Conservation (phyloP, 257 asterid genomes). For the Nicotiana attenuata region DNA sequence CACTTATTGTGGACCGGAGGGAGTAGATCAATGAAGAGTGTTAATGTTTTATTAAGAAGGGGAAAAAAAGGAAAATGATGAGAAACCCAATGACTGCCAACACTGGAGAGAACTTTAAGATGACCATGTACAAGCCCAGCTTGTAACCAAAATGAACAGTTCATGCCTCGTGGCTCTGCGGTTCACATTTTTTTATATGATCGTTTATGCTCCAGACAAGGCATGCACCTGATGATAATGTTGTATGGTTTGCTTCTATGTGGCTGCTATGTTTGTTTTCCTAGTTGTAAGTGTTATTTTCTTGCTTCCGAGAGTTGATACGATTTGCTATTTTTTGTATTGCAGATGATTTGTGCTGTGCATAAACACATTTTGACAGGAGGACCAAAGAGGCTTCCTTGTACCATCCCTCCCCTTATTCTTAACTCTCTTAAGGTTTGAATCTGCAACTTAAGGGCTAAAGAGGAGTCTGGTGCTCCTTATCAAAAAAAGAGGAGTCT, state of each 20-base stretch:
- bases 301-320: background rate
- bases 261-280: background rate
- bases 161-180: background rate
- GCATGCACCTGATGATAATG: conserved; percentile 1
- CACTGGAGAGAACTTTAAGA: background rate
- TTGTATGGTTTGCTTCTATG: background rate
- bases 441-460: background rate
- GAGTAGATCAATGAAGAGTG: background rate
- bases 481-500: background rate
- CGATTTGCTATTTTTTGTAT: conserved; percentile 15
- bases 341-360: conserved; percentile 74
- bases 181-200: background rate
- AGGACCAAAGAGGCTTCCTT: conserved; percentile 87
- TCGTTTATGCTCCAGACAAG: background rate
- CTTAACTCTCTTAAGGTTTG: conserved; percentile 80
- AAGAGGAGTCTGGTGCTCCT: background rate
- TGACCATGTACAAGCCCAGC: background rate
- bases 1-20: too few relatives aligned
- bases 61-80: background rate
- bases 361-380: conserved; percentile 89
- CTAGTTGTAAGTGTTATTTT: background rate
- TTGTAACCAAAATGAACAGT: background rate
- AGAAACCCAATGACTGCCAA: background rate
- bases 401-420: conserved; percentile 85
- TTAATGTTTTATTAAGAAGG: background rate